Percentiles rank a stretch among this genome's conserved stretches.
Conservation (phyloP, 2,329 filamentous ascomycete genomes). For the Hymenoscyphus albidus region DNA sequence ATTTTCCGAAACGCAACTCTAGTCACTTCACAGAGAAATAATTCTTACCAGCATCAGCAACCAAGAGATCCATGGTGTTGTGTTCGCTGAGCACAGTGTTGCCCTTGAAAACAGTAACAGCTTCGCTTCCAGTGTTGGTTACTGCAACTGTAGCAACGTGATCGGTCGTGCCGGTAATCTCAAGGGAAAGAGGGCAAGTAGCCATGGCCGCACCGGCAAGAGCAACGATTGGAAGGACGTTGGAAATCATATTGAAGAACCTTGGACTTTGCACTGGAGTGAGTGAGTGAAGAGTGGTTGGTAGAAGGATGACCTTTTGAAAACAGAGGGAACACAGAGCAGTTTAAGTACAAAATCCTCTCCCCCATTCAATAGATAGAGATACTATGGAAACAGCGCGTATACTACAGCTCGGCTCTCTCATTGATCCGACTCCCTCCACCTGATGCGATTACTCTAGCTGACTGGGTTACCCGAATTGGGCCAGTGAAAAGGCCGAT, state of each 20-base stretch:
- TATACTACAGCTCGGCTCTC: neutral
- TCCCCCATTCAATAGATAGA: neutral
- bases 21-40: neutral
- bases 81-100: constrained; percentile 27
- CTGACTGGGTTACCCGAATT: constrained; percentile 4
- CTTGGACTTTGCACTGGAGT: constrained; percentile 3
- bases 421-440: neutral
- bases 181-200: constrained; percentile 27
- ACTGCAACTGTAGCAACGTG: constrained; percentile 25
- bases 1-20: neutral
- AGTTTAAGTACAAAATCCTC: constrained; percentile 10
- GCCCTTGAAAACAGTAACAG: constrained; percentile 27
- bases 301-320: neutral
- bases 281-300: neutral
- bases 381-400: neutral
- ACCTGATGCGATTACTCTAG: neutral
- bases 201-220: constrained; percentile 23
- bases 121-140: constrained; percentile 25
- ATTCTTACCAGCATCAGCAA: constrained; percentile 20
- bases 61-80: constrained; percentile 23
- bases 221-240: constrained; percentile 22
- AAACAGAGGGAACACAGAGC: neutral
- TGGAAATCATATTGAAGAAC: constrained; percentile 22
- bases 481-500: neutral
- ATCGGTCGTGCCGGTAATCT: constrained; percentile 19